Evolutionary conservation across 108 stramenopile species (phyloP).

Genomic region (Nitzschia palea): DNA sequence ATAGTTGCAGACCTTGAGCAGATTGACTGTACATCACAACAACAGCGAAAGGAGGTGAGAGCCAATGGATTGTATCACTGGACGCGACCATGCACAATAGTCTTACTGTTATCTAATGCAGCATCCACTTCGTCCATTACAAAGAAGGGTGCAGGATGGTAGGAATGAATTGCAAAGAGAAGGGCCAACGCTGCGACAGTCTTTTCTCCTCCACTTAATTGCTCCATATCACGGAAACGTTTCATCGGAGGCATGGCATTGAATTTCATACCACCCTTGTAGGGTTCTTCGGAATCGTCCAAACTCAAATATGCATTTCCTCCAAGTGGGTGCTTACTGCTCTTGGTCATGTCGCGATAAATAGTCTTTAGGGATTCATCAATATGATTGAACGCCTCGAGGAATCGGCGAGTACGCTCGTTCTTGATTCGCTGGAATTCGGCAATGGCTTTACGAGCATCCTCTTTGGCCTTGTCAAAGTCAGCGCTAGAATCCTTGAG

Average conservation of each 20-base stretch:
- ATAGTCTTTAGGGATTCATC: constrained; percentile 87
- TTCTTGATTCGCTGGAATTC: constrained; percentile 78
- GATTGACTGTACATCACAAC: constrained; percentile 89
- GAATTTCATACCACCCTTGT: constrained; percentile 96
- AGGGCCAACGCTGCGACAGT: constrained; percentile 98
- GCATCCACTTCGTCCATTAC: constrained; percentile 99
- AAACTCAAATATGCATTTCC: constrained; percentile 91
- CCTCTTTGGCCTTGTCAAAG: constrained; percentile 75
- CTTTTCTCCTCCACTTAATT: constrained; percentile 99
- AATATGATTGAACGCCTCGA: constrained; percentile 87
- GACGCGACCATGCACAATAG: too few species aligned
- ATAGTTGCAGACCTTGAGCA: constrained; percentile 98
- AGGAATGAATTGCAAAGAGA: constrained; percentile 98
- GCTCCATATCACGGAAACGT: constrained; percentile 98
- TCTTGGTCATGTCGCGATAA: constrained; percentile 95
- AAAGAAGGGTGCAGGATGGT: constrained; percentile 94
- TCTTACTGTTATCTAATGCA: constrained; percentile 75
- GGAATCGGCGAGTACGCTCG: constrained; percentile 78
- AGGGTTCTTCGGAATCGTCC: constrained; percentile 95
- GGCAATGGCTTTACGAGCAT: constrained; percentile 69
- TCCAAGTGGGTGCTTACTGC: constrained; percentile 89
- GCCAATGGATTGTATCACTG: neutral
- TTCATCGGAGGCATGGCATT: constrained; percentile 99
- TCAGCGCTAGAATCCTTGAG: constrained; percentile 78
- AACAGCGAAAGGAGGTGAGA: neutral